Percentiles rank a stretch among this genome's conserved stretches.
These are phyloP conservation scores for Aspergillus campestris DNA, from an alignment of 495 filamentous ascomycete genomes.

Conservation along the genomic window DNA sequence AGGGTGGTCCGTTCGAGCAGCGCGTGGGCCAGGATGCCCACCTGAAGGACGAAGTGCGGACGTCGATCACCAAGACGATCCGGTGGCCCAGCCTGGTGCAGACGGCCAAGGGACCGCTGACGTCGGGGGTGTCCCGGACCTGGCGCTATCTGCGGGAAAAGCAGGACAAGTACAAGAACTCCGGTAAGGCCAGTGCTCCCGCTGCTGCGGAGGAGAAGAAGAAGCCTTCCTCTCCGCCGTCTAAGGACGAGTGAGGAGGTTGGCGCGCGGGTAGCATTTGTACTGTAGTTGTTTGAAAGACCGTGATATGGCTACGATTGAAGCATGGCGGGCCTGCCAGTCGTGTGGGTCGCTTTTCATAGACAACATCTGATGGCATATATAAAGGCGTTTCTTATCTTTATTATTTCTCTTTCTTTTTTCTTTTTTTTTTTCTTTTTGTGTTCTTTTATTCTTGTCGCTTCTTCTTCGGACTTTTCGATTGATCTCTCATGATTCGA, in stretches of 20 bases:
- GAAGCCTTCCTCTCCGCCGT: slow-evolving; percentile 6
- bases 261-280: not conserved
- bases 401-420: not conserved
- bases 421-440: not conserved
- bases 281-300: not conserved
- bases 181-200: slow-evolving; percentile 16
- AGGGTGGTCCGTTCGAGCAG: slow-evolving; percentile 79
- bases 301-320: not conserved
- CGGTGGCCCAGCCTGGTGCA: slow-evolving; percentile 84
- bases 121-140: slow-evolving; percentile 58
- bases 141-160: slow-evolving; percentile 80
- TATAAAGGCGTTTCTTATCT: slow-evolving; percentile 9
- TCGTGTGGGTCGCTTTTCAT: not conserved
- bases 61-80: slow-evolving; percentile 76
- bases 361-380: slow-evolving; percentile 2
- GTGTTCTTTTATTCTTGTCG: too few species aligned
- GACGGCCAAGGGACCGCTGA: slow-evolving; percentile 71
- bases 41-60: slow-evolving; percentile 57
- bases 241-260: slow-evolving; percentile 17
- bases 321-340: not conserved
- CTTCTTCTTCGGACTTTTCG: too few species aligned
- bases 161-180: slow-evolving; percentile 52
- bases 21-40: slow-evolving; percentile 66
- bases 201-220: not conserved
- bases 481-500: not conserved